Base-by-base conservation (phyloP, 1,284 basidiomycete species). In the Kwoniella shivajii region DNA sequence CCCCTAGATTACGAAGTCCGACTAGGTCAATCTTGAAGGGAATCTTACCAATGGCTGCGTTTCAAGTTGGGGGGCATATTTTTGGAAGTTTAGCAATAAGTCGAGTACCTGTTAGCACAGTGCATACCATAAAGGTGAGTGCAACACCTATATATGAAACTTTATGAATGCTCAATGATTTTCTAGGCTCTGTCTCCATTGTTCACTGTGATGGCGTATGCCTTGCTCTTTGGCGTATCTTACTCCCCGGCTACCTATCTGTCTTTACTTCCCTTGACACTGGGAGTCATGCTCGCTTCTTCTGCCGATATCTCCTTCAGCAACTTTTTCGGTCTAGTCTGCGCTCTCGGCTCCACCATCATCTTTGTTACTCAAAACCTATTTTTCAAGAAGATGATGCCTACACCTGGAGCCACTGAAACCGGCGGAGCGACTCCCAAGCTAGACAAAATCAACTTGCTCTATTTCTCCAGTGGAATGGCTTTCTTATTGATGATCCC, bases 311-410 rank as follows among this genome's bases (percentile, higher is more conserved):
- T 94, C 54, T 89, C 90, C 3, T 85, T 86, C 5, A 90, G 89
- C 43, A 95, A 94, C 75, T 79, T 85, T 6, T 79, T 88, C 44
- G 93, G 93, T 18, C 80, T 97, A 24, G 78, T 94, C 14, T 95
- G 90, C 75, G 92, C 93, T 3, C 92, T 97, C 69, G 92, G 92
- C 36, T 95, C 92, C 14, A 94, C 94, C 24, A 79, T 98, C 58
- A 86, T 99, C 64, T 98, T 99, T 74, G 96, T 99, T 49, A 91
- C 90, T 59, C 94, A 94, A 65, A 99, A 99, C 80, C 98, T 99
- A 69, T 97, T 95, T 78, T 96, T 95, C 84, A 99, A 99, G 80
- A 98, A 97, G 82, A 87, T 99, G 59, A 88, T 99, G 83, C 93
- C 93, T 0, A 83, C 81, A 46, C 69, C 73, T n/a, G 76, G 77